These are phyloP conservation scores for Aotearoamyces nothofagi DNA, from an alignment of 2,329 filamentous ascomycete species.

Conservation along the genomic window DNA sequence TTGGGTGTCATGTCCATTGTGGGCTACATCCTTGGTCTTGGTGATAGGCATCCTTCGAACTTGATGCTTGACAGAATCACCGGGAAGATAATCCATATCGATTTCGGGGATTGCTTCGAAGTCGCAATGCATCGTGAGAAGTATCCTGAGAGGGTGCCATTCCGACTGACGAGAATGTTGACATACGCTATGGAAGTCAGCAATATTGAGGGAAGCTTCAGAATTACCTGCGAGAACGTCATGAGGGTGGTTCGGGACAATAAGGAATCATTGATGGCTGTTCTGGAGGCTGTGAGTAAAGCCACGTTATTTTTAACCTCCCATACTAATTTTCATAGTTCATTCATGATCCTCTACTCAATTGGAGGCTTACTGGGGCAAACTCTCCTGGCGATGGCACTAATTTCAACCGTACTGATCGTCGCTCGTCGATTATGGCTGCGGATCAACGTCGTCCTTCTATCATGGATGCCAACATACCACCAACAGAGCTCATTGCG, in stretches of 20 bases:
- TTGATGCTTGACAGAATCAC: slow-evolving; percentile 93
- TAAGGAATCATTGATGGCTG: slow-evolving; percentile 97
- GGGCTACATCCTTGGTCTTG: slow-evolving; percentile 94
- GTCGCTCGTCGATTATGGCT: slow-evolving; percentile 34
- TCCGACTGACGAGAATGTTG: slow-evolving; percentile 95
- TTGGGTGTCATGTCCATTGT: slow-evolving; percentile 99
- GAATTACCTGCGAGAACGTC: slow-evolving; percentile 94
- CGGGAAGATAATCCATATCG: slow-evolving; percentile 95
- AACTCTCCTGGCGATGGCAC: slow-evolving; percentile 44
- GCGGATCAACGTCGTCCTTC: slow-evolving; percentile 39
- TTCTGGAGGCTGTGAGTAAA: slow-evolving; percentile 75
- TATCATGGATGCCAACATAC: slow-evolving; percentile 48
- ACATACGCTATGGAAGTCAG: slow-evolving; percentile 99
- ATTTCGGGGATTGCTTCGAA: slow-evolving; percentile 99
- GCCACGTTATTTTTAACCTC: no score
- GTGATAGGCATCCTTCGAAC: slow-evolving; percentile 94
- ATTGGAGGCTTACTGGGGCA: slow-evolving; percentile 70
- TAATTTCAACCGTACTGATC: slow-evolving; percentile 49
- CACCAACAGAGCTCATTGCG: slow-evolving; percentile 42
- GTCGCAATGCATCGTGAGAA: slow-evolving; percentile 99
- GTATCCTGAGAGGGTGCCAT: slow-evolving; percentile 92
- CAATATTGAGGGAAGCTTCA: slow-evolving; percentile 97
- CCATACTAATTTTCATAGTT: slow-evolving; percentile 42
- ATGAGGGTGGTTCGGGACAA: slow-evolving; percentile 95
- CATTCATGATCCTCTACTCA: slow-evolving; percentile 97